Conservation (phyloP, 169 alveolate species). For the Eimeria necatrix region DNA sequence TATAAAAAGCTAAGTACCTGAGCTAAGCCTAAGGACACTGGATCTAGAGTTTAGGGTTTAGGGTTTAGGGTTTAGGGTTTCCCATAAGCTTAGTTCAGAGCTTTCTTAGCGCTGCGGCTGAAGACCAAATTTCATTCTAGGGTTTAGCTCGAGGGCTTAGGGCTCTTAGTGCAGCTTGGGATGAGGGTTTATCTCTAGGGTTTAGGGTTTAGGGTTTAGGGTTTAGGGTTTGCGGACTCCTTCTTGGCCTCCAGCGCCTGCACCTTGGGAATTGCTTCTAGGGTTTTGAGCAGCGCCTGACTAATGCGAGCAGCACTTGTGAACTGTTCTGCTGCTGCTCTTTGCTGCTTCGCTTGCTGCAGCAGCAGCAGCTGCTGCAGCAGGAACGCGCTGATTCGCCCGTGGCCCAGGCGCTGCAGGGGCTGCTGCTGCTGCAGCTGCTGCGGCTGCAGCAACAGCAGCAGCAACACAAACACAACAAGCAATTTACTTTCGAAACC, state of each 20-base stretch:
- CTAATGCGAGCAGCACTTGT: background rate
- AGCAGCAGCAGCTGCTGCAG: conserved; percentile 31
- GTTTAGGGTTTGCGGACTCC: background rate
- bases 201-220: background rate
- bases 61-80: too few relatives aligned
- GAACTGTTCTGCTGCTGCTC: background rate
- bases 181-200: too few relatives aligned
- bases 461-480: background rate
- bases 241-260: conserved; percentile 16
- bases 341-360: conserved; percentile 1
- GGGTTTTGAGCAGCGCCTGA: background rate
- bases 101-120: background rate
- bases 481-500: background rate
- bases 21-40: background rate
- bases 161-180: too few relatives aligned
- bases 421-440: background rate
- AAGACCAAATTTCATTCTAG: too few relatives aligned
- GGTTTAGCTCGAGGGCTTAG: too few relatives aligned
- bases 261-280: background rate
- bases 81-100: background rate
- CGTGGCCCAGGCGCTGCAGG: background rate
- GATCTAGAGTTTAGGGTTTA: too few relatives aligned
- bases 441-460: background rate
- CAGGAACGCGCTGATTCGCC: background rate
- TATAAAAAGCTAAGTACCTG: background rate